These are phyloP conservation scores for Sporothrix phasma DNA, from an alignment of 2,329 filamentous ascomycete genomes.

Conservation along the genomic window DNA sequence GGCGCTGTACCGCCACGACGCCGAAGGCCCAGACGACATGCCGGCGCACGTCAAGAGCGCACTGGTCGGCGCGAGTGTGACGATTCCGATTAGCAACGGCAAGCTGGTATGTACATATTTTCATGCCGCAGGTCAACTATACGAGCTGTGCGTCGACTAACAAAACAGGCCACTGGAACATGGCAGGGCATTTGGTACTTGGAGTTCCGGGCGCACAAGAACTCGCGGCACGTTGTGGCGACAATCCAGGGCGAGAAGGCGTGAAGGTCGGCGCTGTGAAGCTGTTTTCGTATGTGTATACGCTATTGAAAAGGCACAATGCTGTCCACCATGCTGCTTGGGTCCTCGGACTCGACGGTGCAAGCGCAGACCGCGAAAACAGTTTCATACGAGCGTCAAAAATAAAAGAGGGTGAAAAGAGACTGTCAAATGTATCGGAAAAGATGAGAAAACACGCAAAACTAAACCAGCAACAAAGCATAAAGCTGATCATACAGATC, in stretches of 20 bases:
- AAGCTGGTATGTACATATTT: constrained; percentile 45
- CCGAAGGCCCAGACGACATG: constrained; percentile 87
- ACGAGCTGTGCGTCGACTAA: background rate
- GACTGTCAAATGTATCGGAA: background rate
- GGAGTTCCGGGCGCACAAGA: constrained; percentile 71
- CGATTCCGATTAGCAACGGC: constrained; percentile 82
- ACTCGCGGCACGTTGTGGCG: constrained; percentile 73
- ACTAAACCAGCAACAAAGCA: background rate
- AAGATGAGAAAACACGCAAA: background rate
- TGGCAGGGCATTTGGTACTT: constrained; percentile 93
- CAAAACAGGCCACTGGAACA: constrained; percentile 46
- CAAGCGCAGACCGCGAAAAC: background rate
- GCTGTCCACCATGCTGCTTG: too few species aligned
- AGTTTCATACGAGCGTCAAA: too few species aligned
- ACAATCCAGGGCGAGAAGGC: constrained; percentile 82
- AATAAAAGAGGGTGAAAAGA: too few species aligned
- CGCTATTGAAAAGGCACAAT: too few species aligned
- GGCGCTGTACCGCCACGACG: constrained; percentile 73
- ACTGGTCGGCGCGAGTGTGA: constrained; percentile 78
- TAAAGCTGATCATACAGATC: background rate
- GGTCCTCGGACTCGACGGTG: too few species aligned
- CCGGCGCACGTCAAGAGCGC: constrained; percentile 94
- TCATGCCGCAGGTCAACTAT: too few species aligned
- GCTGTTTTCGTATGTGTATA: background rate
- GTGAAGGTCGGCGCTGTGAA: constrained; percentile 2